Base-by-base conservation (phyloP, 257 asterid species). In the Asclepias syriaca region DNA sequence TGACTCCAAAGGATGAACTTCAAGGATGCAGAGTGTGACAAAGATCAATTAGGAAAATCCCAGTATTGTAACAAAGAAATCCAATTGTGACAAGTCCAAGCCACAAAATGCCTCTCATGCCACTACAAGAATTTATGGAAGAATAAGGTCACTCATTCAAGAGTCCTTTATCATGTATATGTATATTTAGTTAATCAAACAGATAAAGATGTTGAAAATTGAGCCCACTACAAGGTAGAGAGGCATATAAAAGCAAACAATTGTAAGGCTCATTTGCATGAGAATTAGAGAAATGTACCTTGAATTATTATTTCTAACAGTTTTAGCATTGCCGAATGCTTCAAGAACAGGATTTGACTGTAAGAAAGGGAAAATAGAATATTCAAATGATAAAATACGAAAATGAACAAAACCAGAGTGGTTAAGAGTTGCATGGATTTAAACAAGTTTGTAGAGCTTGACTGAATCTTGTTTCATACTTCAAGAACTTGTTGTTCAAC, bases 401-500 rank as follows among this genome's bases (percentile, higher is more conserved):
- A 67, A 73, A 64, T 45, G 21, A 4, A 61, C 77, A 78, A 73
- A 51, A 70, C 8, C 14, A 21, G 0, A 49, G 24, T 10, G 14
- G 21, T n/a, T 32, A 39, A 11, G 16, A 49, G 24, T 68, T 29
- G 6, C 48, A 51, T 48, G 39, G 29, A 13, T 29, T 65, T 57
- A 19, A 69, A 53, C 6, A 66, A 56, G 45, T 9, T 15, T 63
- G 70, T n/a, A 39, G 22, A 8, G 4, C 60, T 24, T 18, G 66
- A 43, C 48, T 34, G 39, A 72, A 77, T 78, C 80, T 68, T 61
- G 56, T 57, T 22, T 75, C 92, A 75, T 84, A 94, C 98, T 86
- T 92, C 97, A 80, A 94, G 97, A 84, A 94, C 98, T 89, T 94
- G 98, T 81, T 94, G 98, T 78, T 94, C 98, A 77, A 94, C 98